These are phyloP conservation scores for Canavalia gladiata DNA, from an alignment of 306 rosid species.

Conservation along the genomic window DNA sequence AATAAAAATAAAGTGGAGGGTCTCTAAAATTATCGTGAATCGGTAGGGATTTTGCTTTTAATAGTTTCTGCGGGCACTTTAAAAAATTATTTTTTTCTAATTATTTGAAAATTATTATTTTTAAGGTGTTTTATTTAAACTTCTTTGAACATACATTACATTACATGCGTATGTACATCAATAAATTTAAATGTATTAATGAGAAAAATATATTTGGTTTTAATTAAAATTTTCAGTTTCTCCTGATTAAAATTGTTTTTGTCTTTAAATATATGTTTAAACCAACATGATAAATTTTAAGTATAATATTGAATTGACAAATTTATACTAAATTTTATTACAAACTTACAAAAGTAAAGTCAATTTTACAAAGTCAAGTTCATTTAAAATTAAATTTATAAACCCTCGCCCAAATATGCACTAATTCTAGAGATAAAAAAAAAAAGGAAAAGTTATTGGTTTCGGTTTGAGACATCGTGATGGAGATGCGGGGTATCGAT, in stretches of 20 bases:
- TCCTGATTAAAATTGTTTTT: too few relatives aligned
- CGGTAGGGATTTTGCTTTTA: background rate
- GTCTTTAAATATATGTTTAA: too few relatives aligned
- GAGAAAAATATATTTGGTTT: background rate
- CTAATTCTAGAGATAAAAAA: too few relatives aligned
- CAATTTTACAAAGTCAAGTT: too few relatives aligned
- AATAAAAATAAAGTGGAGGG: background rate
- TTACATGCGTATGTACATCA: background rate
- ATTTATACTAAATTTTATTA: too few relatives aligned
- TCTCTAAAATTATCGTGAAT: background rate
- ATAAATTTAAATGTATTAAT: background rate
- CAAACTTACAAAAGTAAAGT: too few relatives aligned
- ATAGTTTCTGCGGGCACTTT: background rate
- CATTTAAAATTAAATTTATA: too few relatives aligned
- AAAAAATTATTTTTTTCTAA: background rate
- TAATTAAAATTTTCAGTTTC: background rate
- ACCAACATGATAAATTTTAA: too few relatives aligned
- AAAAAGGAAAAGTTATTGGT: too few relatives aligned
- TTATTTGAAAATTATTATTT: background rate
- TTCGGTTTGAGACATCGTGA: too few relatives aligned
- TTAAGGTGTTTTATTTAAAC: background rate
- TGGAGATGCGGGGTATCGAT: slow-evolving; percentile 96
- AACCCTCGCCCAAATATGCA: too few relatives aligned
- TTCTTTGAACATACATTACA: background rate
- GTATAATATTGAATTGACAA: too few relatives aligned